Conservation (phyloP, 2,329 filamentous ascomycete genomes). For the Diaporthe australafricana region DNA sequence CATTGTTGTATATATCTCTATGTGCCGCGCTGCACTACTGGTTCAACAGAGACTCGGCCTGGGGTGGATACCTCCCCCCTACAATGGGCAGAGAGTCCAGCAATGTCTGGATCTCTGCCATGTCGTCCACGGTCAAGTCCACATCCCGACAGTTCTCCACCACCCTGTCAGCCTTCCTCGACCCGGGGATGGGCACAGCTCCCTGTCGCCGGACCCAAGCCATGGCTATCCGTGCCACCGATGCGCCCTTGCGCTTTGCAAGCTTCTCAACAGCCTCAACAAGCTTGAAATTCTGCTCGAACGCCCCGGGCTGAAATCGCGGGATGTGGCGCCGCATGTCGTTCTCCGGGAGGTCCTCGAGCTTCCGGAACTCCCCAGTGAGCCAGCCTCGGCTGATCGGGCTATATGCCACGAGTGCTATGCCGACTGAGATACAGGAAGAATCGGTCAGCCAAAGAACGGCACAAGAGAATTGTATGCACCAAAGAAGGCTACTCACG, state of each 20-base stretch:
- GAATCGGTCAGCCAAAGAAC: neutral
- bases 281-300: constrained; percentile 73
- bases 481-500: constrained; percentile 75
- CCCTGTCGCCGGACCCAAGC: constrained; percentile 69
- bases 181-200: constrained; percentile 76
- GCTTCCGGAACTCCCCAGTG: constrained; percentile 64
- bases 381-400: constrained; percentile 63
- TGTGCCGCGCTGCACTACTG: neutral
- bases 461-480: constrained; percentile 52
- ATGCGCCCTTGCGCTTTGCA: constrained; percentile 69
- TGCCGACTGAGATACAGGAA: constrained; percentile 50
- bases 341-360: constrained; percentile 65
- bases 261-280: constrained; percentile 68
- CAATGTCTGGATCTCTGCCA: constrained; percentile 61
- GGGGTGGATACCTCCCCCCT: constrained; percentile 59
- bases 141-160: constrained; percentile 68
- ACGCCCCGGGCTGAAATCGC: constrained; percentile 69
- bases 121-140: constrained; percentile 60
- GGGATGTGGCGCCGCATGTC: constrained; percentile 62
- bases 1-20: neutral
- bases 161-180: constrained; percentile 66
- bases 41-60: constrained; percentile 18
- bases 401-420: constrained; percentile 55
- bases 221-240: constrained; percentile 73
- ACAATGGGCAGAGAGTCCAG: constrained; percentile 58